Evolutionary conservation across 805 yeast species (phyloP), one percentile per base, ranked within the genome.

Genomic region (Spathaspora girioi): DNA sequence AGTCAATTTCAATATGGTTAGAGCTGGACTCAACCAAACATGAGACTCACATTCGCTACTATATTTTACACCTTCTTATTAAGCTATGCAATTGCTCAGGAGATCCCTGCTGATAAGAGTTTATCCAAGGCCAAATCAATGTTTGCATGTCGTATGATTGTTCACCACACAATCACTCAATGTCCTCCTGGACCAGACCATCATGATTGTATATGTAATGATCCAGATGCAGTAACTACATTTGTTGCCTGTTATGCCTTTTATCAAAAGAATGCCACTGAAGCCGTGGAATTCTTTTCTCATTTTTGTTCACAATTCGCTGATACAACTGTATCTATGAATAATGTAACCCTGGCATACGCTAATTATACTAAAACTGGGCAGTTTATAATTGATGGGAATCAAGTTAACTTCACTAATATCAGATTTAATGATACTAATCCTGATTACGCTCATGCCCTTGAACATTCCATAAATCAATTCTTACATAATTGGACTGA

Each of bases 201-300:
- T 15, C 15, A 18, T 45, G 32, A 50, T 9, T 69, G 73, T 49
- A 38, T 53, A 20, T 70, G 75, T 53, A 50, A 43, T 9, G 60
- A 67, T 47, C 43, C 54, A 17, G 52, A 63, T 42, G 66, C 65
- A 5, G 54, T 65, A 52, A 69, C 73, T 23, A 59, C 72, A 5
- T 50, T 68, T 47, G 59, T 64, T 27, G 69, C 67, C 15, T 71
- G 75, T 49, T 56, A 57, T 31, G 47, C 50, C 8, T 26, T 41
- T 38, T 52, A 40, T 41, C 48, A 41, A 32, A 50, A 40, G 52
- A 57, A 18, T 53, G 52, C 48, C 52, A 55, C 43, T 15, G 45
- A n/a, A 2, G 31, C 40, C 14, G 49, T 54, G 15, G 52, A 50
- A 47, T 46, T 9, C 23, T 59, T 32, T 49, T 53, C 47, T 18